A percentile compares a stretch with the other conserved stretches of the same genome.
Conservation (phyloP, 2,329 filamentous ascomycete genomes). For the Sporothrix brunneoviolacea region DNA sequence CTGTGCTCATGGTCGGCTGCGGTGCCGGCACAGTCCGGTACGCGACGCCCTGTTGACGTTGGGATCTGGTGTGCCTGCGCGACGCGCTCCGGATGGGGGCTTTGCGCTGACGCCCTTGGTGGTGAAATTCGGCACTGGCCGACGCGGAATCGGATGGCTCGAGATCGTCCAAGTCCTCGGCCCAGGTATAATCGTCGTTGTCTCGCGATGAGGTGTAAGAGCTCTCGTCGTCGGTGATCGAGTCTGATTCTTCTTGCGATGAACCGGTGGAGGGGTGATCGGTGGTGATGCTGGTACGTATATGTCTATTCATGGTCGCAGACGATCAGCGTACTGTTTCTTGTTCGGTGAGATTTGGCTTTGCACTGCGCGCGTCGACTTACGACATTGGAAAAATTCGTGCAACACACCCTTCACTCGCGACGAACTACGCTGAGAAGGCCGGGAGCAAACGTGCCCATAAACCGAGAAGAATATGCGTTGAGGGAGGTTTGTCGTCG, state of each 20-base stretch:
- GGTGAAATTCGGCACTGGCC: constrained; percentile 29
- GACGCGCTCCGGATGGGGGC: constrained; percentile 32
- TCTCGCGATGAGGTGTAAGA: constrained; percentile 26
- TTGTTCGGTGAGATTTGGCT: neutral
- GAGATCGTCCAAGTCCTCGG: constrained; percentile 41
- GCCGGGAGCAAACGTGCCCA: constrained; percentile 38
- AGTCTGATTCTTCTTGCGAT: constrained; percentile 18
- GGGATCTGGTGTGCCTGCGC: constrained; percentile 27
- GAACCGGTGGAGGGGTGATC: constrained; percentile 23
- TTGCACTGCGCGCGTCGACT: constrained; percentile 15
- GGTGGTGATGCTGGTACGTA: constrained; percentile 9
- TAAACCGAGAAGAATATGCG: neutral
- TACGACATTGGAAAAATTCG: constrained; percentile 31
- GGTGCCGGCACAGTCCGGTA: constrained; percentile 27
- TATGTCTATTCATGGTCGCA: constrained; percentile 1
- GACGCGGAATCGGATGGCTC: constrained; percentile 56
- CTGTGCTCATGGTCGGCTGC: constrained; percentile 53
- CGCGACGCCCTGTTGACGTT: constrained; percentile 23
- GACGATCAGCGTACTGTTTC: neutral
- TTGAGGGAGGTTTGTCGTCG: too few species aligned
- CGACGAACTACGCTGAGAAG: constrained; percentile 38
- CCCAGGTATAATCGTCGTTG: constrained; percentile 27
- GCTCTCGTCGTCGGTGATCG: constrained; percentile 32
- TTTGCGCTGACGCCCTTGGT: constrained; percentile 25
- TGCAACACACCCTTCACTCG: constrained; percentile 36